phyloP scores from a whole-genome alignment of 345 rosid genomes.

The Populus euphratica region DNA sequence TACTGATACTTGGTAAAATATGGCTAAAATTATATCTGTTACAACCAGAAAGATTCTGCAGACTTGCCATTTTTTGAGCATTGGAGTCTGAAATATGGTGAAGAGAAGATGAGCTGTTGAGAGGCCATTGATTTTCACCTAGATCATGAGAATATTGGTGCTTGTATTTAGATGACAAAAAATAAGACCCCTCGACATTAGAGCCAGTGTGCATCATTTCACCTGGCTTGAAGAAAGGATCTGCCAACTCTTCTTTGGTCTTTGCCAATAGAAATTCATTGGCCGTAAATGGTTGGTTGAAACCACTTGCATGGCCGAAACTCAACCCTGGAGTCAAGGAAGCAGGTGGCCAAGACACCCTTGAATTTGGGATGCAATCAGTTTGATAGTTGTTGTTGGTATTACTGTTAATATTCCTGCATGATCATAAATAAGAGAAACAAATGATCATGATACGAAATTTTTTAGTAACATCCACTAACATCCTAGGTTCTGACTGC shows the following conservation, averaged over 20 bases:
- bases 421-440: background rate
- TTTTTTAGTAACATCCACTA: background rate
- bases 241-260: slow-evolving; percentile 29
- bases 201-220: slow-evolving; percentile 10
- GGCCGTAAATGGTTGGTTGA: slow-evolving; percentile 16
- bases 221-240: slow-evolving; percentile 22
- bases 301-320: background rate
- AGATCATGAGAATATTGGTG: background rate
- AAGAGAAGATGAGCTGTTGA: slow-evolving; percentile 18
- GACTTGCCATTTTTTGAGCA: background rate
- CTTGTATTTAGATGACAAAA: slow-evolving; percentile 4
- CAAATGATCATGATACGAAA: background rate
- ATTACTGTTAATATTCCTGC: slow-evolving; percentile 13
- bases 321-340: slow-evolving; percentile 8
- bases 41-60: background rate
- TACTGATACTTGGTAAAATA: slow-evolving; percentile 18
- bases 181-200: slow-evolving; percentile 1
- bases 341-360: slow-evolving; percentile 14
- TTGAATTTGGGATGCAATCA: slow-evolving; percentile 17
- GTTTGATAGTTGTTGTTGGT: background rate
- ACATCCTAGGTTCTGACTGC: background rate
- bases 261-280: slow-evolving; percentile 16
- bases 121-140: slow-evolving; percentile 4
- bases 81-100: slow-evolving; percentile 4
- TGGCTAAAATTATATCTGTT: slow-evolving; percentile 18